Evolutionary conservation across 1,284 basidiomycete genomes (phyloP), one percentile per base, ranked within the genome.

Genomic region (Ganoderma leucocontextum): DNA sequence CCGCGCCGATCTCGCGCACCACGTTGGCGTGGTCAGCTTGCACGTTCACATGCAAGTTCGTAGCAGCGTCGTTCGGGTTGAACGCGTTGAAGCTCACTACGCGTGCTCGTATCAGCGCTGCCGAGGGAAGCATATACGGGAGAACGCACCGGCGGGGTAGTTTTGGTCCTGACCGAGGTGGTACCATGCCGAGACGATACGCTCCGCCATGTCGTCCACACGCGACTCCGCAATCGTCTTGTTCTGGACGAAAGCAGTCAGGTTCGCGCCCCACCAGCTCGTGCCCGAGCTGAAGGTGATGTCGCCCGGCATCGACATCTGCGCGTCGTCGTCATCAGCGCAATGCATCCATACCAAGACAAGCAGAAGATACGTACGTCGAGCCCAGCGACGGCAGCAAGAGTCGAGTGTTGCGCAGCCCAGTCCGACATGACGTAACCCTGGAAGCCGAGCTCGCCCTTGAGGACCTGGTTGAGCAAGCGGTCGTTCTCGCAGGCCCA

Each of bases 401-500:
- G 85, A 2, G 86, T 91, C 0, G 87, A 87, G 70, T 80, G 79
- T 57, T 83, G 84, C 0, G 88, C 91, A 49, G 77, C 76, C 93
- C 93, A 95, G 78, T 94, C 93, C 2, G 86, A 87, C 86, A 89
- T 86, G 64, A 90, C 82, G 75, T 83, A 92, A 33, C 94, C 94
- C 78, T 91, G 90, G 85, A 95, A 96, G 3, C 90, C 91, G 65
- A 89, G 87, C 80, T 96, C 93, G 36, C 84, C 82, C 82, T 96
- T 96, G 69, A 96, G 83, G 47, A 95, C 84, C 65, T 89, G 86
- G 80, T 95, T 96, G 77, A 95, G 80, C 47, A 89, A 84, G 73
- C 90, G 86, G 75, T 90, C 85, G 76, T 94, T 95, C 78, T 94
- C 89, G 78, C 94, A 95, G 1, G 93, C 90, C 68, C 90, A 92